Evolutionary conservation across 1,284 basidiomycete species (phyloP), one percentile per base, ranked within the genome.

Genomic region (Ganoderma lucidum): DNA sequence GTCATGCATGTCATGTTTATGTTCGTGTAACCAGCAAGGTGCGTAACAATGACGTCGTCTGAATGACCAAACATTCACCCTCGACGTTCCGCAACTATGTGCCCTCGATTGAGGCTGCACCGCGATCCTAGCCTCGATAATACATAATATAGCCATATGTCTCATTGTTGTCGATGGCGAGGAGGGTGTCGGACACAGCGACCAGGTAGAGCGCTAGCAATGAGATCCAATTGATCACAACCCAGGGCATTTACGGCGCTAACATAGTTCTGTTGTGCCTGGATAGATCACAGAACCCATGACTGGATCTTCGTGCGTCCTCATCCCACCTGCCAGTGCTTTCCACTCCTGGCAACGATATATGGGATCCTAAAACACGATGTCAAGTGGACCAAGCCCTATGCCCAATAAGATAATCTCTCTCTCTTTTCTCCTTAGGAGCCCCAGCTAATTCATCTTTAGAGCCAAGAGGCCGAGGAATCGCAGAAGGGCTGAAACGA

Each of bases 91-190:
- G 48, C 48, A n/a, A 23, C 23, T 51, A 9, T 51, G 9, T 3
- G n/a, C 48, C 44, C 14, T 42, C 41, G 3, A 23, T 51, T 0
- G n/a, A 23, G 48, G 10, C n/a, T 23, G 48, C 9, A 23, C 23
- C 23, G 23, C 23, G 23, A 23, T 23, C 23, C 48, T 9, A 23
- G n/a, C 9, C 9, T 51, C 48, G 23, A 23, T 23, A 1, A 23
- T n/a, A 6, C 37, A 23, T 23, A 10, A 23, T 23, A 23, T 23
- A 23, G 23, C n/a, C 17, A n/a, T 23, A 51, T 9, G 48, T 51
- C 48, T 51, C 48, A 51, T 17, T 51, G 48, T 51, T 23, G 48
- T 51, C 48, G 45, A 48, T 48, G 45, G 45, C n/a, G 45, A 48
- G 45, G 45, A 23, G 15, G n/a, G 9, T 51, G 48, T 23, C 2